A percentile compares a stretch with the other conserved stretches of the same genome.
Evolutionary conservation across 179 eudicot genomes (phyloP).

Genomic region (Spergularia azorica): DNA sequence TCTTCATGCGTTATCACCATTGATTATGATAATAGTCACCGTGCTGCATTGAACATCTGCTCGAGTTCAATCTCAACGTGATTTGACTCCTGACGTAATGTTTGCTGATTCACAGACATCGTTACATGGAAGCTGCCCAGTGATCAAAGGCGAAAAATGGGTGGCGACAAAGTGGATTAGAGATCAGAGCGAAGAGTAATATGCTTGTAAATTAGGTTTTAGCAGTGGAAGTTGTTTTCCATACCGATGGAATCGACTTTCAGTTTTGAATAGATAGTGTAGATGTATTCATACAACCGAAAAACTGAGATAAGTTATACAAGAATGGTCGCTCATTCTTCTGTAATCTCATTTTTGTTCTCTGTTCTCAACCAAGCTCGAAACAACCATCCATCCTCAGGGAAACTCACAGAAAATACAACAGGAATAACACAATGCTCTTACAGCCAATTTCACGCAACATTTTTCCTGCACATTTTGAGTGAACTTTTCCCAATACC

Average conservation of each 20-base stretch:
- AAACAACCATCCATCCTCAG: neutral
- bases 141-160: constrained; percentile 78
- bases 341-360: constrained; percentile 2
- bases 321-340: constrained; percentile 7
- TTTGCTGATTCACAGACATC: constrained; percentile 51
- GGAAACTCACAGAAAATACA: too few relatives aligned
- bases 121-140: constrained; percentile 85
- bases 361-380: neutral
- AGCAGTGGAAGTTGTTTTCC: constrained; percentile 4
- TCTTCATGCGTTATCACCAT: too few relatives aligned
- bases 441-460: too few relatives aligned
- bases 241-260: constrained; percentile 10
- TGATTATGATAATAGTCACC: too few relatives aligned
- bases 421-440: too few relatives aligned
- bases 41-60: too few relatives aligned
- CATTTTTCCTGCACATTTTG: too few relatives aligned
- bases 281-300: constrained; percentile 14
- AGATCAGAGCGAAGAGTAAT: constrained; percentile 54
- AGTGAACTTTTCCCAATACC: too few relatives aligned
- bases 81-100: too few relatives aligned
- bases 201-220: neutral
- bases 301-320: constrained; percentile 25
- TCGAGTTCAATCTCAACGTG: too few relatives aligned
- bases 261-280: constrained; percentile 23
- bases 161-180: constrained; percentile 87